Evolutionary conservation across 2,329 filamentous ascomycete species (phyloP), one percentile per base, ranked within the genome.

Genomic region (Aciculosporium take): DNA sequence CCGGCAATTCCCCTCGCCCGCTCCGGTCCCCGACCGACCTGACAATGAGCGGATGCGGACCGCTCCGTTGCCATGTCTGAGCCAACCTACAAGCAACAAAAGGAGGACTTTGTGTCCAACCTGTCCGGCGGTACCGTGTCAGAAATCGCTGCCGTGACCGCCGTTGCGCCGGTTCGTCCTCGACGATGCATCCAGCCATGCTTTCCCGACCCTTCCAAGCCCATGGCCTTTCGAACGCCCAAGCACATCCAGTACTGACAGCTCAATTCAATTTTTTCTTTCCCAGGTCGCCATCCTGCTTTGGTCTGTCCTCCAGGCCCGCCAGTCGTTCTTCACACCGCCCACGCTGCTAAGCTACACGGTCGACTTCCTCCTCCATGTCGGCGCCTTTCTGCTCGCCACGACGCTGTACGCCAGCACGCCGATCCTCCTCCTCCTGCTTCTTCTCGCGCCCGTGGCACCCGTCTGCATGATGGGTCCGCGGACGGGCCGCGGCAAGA

Each of bases 81-180:
- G 49, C 37, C 62, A 44, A 80, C 72, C 62, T 94, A 95, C 69
- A 98, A 95, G 65, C 76, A 82, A 54, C 72, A 82, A 51, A 98
- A 98, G 67, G 88, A 94, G 68, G 86, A 86, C 56, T 94, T 94
- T 60, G 91, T 98, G 55, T 94, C 89, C 41, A 84, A 87, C 59
- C 76, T 94, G 24, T 79, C 81, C 6, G 91, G 91, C 31, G 86
- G 91, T 45, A 73, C 78, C 25, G 79, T 94, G 46, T 66, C 72
- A 51, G 91, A 98, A 59, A 88, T 98, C 65, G 89, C 88, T 59
- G 73, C 76, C 52, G 84, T 96, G 51, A 86, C 84, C 37, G 73
- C 84, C 37, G 81, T 94, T 48, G 85, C 86, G 56, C 80, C 88
- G 56, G 91, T 95, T 74, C 46, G 55, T 48, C 42, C 15, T n/a